Conservation (phyloP, 345 rosid genomes). For the Cardamine chenopodiifolia region DNA sequence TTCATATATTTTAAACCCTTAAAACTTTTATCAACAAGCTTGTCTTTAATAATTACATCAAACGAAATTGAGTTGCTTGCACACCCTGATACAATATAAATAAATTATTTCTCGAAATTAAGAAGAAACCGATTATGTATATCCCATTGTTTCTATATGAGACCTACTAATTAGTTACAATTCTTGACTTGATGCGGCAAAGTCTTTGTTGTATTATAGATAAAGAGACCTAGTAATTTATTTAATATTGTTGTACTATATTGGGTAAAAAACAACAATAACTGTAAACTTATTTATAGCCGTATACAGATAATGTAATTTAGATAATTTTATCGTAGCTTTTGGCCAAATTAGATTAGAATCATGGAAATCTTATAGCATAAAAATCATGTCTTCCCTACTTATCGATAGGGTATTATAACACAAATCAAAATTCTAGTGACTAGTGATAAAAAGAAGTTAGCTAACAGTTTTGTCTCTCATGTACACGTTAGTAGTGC, state of each 20-base stretch:
- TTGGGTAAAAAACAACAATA: neutral
- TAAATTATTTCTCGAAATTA: neutral
- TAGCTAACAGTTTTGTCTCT: neutral
- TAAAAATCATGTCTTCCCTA: neutral
- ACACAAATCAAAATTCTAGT: neutral
- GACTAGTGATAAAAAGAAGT: neutral
- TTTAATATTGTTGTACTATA: neutral
- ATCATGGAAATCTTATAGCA: neutral
- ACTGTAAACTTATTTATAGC: neutral
- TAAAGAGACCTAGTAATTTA: too few relatives aligned
- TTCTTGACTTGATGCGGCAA: neutral
- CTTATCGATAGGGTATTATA: neutral
- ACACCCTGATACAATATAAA: neutral
- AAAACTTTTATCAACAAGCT: neutral
- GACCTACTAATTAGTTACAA: neutral
- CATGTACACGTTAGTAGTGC: neutral
- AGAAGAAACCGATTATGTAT: neutral
- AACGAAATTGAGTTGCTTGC: neutral
- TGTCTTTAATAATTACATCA: neutral
- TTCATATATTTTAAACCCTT: neutral
- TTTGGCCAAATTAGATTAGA: neutral
- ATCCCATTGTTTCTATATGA: neutral
- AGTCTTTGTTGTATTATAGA: too few relatives aligned
- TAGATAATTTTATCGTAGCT: neutral
- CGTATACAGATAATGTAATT: too few relatives aligned